phyloP scores from a whole-genome alignment of 805 yeast genomes.

The Schwanniomyces polymorphus region DNA sequence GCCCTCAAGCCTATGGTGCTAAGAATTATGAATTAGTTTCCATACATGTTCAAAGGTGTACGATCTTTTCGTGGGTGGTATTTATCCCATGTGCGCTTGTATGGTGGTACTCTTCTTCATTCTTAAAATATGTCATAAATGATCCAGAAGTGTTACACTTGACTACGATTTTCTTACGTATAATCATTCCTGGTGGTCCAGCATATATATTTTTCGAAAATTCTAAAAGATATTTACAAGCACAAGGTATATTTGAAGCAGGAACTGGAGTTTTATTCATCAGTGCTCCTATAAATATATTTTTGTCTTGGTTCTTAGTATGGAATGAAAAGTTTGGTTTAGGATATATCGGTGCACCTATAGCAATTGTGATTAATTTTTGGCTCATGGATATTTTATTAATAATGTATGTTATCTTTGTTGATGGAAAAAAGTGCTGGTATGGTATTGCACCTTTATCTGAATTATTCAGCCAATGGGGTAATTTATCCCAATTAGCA shows the following conservation, averaged over 20 bases:
- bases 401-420: slow-evolving; percentile 37
- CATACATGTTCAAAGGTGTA: slow-evolving; percentile 39
- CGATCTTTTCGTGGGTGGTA: slow-evolving; percentile 29
- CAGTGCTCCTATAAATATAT: slow-evolving; percentile 42
- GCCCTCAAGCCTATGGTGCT: slow-evolving; percentile 49
- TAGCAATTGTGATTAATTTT: slow-evolving; percentile 42
- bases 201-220: slow-evolving; percentile 44
- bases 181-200: slow-evolving; percentile 41
- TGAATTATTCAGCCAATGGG: slow-evolving; percentile 37
- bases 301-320: slow-evolving; percentile 41
- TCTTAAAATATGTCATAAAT: slow-evolving; percentile 30
- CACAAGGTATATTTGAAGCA: slow-evolving; percentile 49
- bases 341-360: slow-evolving; percentile 45
- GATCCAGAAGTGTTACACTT: slow-evolving; percentile 31
- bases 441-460: slow-evolving; percentile 48
- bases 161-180: slow-evolving; percentile 34
- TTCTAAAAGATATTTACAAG: slow-evolving; percentile 42
- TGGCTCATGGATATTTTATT: slow-evolving; percentile 40
- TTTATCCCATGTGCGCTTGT: slow-evolving; percentile 39
- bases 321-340: slow-evolving; percentile 40
- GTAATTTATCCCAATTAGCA: slow-evolving; percentile 34
- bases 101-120: slow-evolving; percentile 39
- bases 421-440: slow-evolving; percentile 75
- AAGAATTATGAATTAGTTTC: slow-evolving; percentile 38
- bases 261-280: slow-evolving; percentile 43